Base-by-base conservation (phyloP, 1,284 basidiomycete species). In the Rhodotorula sp. region DNA sequence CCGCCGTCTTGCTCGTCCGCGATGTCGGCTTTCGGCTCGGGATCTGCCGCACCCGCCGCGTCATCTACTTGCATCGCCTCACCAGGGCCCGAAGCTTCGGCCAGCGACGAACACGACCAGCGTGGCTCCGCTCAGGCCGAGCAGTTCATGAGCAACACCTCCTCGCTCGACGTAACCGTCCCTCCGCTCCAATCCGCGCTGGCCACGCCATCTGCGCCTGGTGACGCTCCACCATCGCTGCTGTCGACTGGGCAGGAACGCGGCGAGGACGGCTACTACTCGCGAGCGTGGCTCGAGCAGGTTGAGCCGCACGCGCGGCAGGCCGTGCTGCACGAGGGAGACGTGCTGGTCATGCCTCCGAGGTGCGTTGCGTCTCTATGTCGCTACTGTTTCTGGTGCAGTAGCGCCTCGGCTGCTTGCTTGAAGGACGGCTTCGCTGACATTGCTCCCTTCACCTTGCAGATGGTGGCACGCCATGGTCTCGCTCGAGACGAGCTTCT, bases 291-390 rank as follows among this genome's bases (percentile, higher is more conserved):
- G 17, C 41, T 84, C 81, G 77, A 83, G 21, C 74, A 86, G 2
- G 90, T 89, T 44, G 85, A 86, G n/a, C 88, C 88, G 4, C 69
- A 82, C n/a, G 89, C 91, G 8, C 84, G 86, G 81, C 85, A 85
- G 71, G 86, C 86, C 25, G 88, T 88, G 2, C 84, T 97, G 2
- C 82, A 85, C 59, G 88, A 91, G 1, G 94, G 94, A 0, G 94
- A 97, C 81, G 76, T 94, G 70, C 82, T 97, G 56, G 90, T 91
- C 79, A 88, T 97, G 77, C 93, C 93, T 41, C 89, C 91, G 2
- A 89, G 91, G 34, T 97, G 44, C 70, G 77, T 66, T 7, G 16
- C 3, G 25, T 34, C 25, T 54, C 49, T 4, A 56, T 27, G n/a
- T 23, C n/a, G 14, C 25, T 25, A 27, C 2, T 12, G 17, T 21